Percentiles rank a stretch among this genome's conserved stretches.
These are phyloP conservation scores for Ustilago sp. DNA, from an alignment of 1,284 basidiomycete species.

Conservation along the genomic window DNA sequence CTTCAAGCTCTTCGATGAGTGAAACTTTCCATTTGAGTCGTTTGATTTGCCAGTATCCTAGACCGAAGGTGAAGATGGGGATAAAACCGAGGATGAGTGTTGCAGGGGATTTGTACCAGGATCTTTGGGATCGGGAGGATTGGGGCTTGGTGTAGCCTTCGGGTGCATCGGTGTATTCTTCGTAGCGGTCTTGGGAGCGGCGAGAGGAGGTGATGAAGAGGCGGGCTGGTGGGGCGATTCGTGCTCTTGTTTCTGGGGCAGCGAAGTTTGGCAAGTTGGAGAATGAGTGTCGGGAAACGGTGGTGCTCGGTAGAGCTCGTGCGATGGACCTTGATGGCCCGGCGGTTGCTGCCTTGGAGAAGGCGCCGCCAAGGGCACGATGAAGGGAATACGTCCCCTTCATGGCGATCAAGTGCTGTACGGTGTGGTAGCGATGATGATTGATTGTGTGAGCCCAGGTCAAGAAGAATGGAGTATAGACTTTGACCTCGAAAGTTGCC, in stretches of 20 bases:
- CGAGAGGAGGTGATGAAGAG: conserved; percentile 10
- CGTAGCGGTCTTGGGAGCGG: conserved; percentile 3
- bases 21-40: conserved; percentile 94
- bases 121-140: conserved; percentile 16
- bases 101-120: conserved; percentile 64
- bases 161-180: conserved; percentile 32
- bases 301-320: not conserved
- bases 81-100: conserved; percentile 81
- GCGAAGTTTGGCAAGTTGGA: not conserved
- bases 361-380: conserved; percentile 5
- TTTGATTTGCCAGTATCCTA: conserved; percentile 92
- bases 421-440: not conserved
- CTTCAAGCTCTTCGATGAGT: conserved; percentile 92
- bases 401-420: conserved; percentile 10
- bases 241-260: not conserved
- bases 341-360: not conserved
- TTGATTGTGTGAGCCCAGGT: not conserved
- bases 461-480: conserved; percentile 1
- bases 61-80: conserved; percentile 88
- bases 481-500: conserved; percentile 2
- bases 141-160: conserved; percentile 31
- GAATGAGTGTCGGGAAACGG: not conserved
- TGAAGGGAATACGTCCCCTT: conserved; percentile 20
- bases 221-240: conserved; percentile 2
- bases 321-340: conserved; percentile 15